phyloP scores from a whole-genome alignment of 2,329 filamentous ascomycete genomes.

The Colletotrichum cuscutae region DNA sequence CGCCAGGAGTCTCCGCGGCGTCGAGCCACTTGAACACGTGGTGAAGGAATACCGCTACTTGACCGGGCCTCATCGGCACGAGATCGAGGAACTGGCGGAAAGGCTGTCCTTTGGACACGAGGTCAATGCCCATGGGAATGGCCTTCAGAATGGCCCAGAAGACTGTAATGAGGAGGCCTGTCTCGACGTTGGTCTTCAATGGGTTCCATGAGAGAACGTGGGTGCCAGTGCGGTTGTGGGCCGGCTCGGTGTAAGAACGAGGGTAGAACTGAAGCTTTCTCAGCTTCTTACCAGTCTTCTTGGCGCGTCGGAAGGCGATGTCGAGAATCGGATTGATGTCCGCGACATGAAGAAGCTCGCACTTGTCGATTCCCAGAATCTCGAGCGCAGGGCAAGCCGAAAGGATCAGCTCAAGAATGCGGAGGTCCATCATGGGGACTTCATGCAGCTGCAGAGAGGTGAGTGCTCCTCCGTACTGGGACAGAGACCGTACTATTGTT shows the following conservation, averaged over 20 bases:
- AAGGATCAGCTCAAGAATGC: constrained; percentile 37
- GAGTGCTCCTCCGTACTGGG: constrained; percentile 32
- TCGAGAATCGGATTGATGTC: constrained; percentile 36
- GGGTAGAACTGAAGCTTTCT: constrained; percentile 29
- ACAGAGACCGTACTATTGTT: constrained; percentile 19
- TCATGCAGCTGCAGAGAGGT: constrained; percentile 40
- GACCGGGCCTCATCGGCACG: constrained; percentile 27
- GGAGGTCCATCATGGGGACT: constrained; percentile 38
- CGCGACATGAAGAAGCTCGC: constrained; percentile 43
- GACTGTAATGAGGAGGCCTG: constrained; percentile 4
- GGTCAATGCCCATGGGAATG: constrained; percentile 20
- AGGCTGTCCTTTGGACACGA: background rate
- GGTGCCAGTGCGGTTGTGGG: constrained; percentile 6
- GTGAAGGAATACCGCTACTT: constrained; percentile 13
- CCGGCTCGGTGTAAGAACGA: background rate
- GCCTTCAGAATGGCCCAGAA: constrained; percentile 29
- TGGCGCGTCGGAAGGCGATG: constrained; percentile 34
- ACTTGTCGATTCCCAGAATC: constrained; percentile 41
- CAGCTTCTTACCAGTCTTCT: constrained; percentile 33
- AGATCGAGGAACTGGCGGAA: constrained; percentile 26
- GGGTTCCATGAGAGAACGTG: constrained; percentile 26
- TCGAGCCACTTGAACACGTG: constrained; percentile 19
- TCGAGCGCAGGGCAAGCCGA: constrained; percentile 36
- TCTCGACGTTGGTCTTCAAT: background rate
- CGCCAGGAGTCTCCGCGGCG: background rate